Evolutionary conservation across 805 yeast species (phyloP).

Genomic region (Candida xiaguanensis): DNA sequence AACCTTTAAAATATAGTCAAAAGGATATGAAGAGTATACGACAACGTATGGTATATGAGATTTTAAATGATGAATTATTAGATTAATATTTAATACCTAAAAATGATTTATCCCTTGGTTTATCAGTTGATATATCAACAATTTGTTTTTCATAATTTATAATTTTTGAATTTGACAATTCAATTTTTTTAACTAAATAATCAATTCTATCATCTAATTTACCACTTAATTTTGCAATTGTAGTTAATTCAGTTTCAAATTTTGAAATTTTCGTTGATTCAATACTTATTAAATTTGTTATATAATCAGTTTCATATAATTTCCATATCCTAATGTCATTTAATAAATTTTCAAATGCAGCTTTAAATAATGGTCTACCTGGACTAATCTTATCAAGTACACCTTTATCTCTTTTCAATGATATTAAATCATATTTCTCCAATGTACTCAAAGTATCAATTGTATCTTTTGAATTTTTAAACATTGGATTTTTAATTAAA

Average conservation of each 20-base stretch:
- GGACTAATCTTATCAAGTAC: constrained; percentile 61
- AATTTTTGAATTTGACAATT: constrained; percentile 48
- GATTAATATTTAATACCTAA: constrained; percentile 9
- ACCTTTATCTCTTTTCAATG: constrained; percentile 74
- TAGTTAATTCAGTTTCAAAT: constrained; percentile 69
- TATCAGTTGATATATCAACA: constrained; percentile 14
- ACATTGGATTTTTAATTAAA: constrained; percentile 54
- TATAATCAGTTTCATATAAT: constrained; percentile 61
- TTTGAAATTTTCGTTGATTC: constrained; percentile 62
- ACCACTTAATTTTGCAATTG: constrained; percentile 49
- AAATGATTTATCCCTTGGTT: background rate
- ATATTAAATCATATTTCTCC: constrained; percentile 75
- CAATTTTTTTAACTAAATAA: constrained; percentile 67
- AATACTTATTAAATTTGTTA: constrained; percentile 48
- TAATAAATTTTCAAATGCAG: constrained; percentile 71
- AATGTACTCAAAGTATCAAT: constrained; percentile 54
- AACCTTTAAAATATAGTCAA: constrained; percentile 54
- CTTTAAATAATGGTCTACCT: constrained; percentile 79
- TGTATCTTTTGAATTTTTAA: constrained; percentile 51
- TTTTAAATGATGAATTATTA: constrained; percentile 32
- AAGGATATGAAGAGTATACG: constrained; percentile 68
- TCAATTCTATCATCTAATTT: constrained; percentile 59
- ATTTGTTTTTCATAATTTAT: constrained; percentile 26
- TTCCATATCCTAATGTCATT: constrained; percentile 53
- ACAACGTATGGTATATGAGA: constrained; percentile 63